phyloP scores from a whole-genome alignment of 306 rosid genomes.

The Quercus ilex region DNA sequence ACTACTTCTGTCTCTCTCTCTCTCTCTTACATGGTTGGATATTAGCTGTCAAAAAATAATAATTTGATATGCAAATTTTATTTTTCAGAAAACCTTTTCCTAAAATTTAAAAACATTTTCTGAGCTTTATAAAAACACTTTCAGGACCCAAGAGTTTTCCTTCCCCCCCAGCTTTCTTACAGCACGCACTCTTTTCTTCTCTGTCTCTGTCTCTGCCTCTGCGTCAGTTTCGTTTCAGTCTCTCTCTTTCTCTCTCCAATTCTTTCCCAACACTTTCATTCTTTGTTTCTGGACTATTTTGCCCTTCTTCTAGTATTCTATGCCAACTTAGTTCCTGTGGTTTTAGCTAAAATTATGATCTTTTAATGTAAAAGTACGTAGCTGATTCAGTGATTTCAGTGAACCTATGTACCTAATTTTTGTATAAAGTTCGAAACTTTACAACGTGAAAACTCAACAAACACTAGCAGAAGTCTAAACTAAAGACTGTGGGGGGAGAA shows the following conservation, averaged over 20 bases:
- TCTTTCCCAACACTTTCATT: not conserved
- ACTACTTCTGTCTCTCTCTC: not conserved
- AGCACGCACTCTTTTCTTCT: not conserved
- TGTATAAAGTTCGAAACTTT: conserved; percentile 1
- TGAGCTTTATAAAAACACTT: conserved; percentile 44
- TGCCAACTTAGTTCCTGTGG: not conserved
- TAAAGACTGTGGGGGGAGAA: not conserved
- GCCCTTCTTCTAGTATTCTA: not conserved
- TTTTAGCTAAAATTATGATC: conserved; percentile 4
- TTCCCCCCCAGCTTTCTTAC: not conserved
- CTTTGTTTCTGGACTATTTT: not conserved
- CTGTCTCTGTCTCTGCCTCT: not conserved
- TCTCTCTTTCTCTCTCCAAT: not conserved
- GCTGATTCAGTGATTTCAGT: not conserved
- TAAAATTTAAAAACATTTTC: conserved; percentile 6
- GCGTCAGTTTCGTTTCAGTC: not conserved
- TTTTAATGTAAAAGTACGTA: not conserved
- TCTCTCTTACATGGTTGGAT: conserved; percentile 46
- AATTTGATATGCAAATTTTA: not conserved
- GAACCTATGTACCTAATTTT: not conserved
- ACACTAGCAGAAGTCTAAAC: not conserved
- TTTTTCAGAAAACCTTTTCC: conserved; percentile 12
- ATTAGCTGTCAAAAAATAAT: conserved; percentile 74
- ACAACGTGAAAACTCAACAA: not conserved
- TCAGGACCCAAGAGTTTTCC: not conserved